Base-by-base conservation (phyloP, 2,329 filamentous ascomycete genomes). In the Aspergillus sp. region DNA sequence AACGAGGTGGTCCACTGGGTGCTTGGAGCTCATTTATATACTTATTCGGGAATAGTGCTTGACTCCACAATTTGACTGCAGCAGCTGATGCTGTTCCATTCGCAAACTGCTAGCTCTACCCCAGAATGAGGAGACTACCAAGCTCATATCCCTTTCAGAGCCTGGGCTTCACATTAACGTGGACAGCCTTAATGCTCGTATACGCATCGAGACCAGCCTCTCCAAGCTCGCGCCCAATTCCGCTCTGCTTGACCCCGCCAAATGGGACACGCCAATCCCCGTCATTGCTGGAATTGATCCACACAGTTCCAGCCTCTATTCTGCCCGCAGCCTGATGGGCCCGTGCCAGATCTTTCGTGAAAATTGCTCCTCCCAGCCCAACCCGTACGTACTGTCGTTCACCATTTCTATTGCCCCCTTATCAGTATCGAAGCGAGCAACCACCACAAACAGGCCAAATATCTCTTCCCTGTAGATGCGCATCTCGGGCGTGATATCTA, bases 241-340 rank as follows among this genome's bases (percentile, higher is more conserved):
- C 74, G 31, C 68, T 72, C 62, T 75, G 70, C 64, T 76, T 76
- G 66, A 73, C 75, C 27, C 73, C 58, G 50, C 75, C 76, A 59
- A 78, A 78, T 2, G 75, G 74, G 41, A 71, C 64, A 59, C 88
- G 52, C 0, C 15, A 46, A 9, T 60, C 57, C 0, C 92, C 77
- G 62, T 87, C 78, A 76, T 93, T 95, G 78, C 93, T 86, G 50
- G 78, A 79, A 77, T 87, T 87, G 64, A 87, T 80, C 79, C 84
- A 86, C 64, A 87, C 83, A 59, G 81, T 85, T 37, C 68, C 91
- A 0, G 89, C 87, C 55, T 85, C 81, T 61, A 93, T 81, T 39
- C 80, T 80, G 66, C 90, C 89, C 33, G 88, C 85, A 7, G 11
- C 44, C 6, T 25, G 44, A n/a, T 47, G 44, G 6, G 3, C 2